A percentile compares a stretch with the other conserved stretches of the same genome.
Evolutionary conservation across 805 yeast species (phyloP).

Genomic region (Sporopachydermia quercuum): DNA sequence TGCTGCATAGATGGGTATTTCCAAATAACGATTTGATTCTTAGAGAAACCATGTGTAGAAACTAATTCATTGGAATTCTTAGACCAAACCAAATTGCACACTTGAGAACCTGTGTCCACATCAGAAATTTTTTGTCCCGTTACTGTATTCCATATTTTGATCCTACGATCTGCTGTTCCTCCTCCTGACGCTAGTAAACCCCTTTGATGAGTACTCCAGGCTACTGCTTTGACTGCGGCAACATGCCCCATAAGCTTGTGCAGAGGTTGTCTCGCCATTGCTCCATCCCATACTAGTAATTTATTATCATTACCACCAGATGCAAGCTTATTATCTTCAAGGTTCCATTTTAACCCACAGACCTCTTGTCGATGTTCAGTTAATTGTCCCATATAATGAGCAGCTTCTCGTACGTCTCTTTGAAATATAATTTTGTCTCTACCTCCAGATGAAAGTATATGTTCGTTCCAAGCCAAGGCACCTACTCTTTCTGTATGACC

Average conservation of each 20-base stretch:
- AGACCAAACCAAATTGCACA: conserved; percentile 90
- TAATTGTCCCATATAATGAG: conserved; percentile 60
- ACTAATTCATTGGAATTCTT: conserved; percentile 83
- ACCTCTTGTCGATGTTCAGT: conserved; percentile 83
- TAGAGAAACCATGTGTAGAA: conserved; percentile 87
- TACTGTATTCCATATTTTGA: conserved; percentile 84
- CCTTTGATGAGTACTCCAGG: conserved; percentile 96
- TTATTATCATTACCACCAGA: conserved; percentile 93
- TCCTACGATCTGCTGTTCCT: conserved; percentile 84
- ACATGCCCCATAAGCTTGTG: conserved; percentile 67
- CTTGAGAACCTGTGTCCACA: conserved; percentile 92
- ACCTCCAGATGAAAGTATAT: conserved; percentile 75
- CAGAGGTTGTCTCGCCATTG: conserved; percentile 45
- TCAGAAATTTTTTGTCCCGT: conserved; percentile 63
- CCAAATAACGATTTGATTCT: conserved; percentile 88
- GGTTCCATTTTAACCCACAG: conserved; percentile 91
- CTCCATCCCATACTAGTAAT: conserved; percentile 78
- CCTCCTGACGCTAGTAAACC: conserved; percentile 93
- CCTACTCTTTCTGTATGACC: conserved; percentile 82
- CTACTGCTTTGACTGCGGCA: conserved; percentile 92
- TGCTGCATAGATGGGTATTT: conserved; percentile 87
- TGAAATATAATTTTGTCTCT: conserved; percentile 75
- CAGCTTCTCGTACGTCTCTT: conserved; percentile 80
- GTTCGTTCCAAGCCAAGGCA: conserved; percentile 89
- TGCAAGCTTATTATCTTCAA: conserved; percentile 80